Evolutionary conservation across 306 rosid species (phyloP).

Genomic region (Acacia melanoxylon): DNA sequence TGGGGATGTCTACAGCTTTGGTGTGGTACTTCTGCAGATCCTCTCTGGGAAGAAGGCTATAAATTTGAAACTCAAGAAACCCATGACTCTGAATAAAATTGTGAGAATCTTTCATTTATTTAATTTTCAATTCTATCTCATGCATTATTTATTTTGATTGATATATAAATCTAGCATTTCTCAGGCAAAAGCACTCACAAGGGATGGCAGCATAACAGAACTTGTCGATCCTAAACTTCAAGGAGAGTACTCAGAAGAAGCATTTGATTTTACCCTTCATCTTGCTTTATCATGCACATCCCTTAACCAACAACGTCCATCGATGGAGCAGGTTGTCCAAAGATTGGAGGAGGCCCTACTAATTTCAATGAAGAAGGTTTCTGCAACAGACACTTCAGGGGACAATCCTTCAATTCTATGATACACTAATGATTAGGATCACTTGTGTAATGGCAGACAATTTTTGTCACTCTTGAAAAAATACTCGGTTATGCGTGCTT

Average conservation of each 20-base stretch:
- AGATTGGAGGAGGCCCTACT: conserved; percentile 39
- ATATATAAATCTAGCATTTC: conserved; percentile 12
- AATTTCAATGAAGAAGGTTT: conserved; percentile 33
- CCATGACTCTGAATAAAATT: conserved; percentile 59
- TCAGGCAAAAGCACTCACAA: conserved; percentile 39
- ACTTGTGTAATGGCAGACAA: background rate
- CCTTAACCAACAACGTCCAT: conserved; percentile 39
- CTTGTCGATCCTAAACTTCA: conserved; percentile 46
- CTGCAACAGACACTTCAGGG: conserved; percentile 28
- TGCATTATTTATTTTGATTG: background rate
- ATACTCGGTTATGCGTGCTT: background rate
- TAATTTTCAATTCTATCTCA: background rate
- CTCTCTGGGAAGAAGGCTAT: conserved; percentile 63
- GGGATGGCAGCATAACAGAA: conserved; percentile 31
- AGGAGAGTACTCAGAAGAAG: conserved; percentile 43
- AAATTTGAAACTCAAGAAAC: conserved; percentile 52
- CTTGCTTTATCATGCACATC: conserved; percentile 52
- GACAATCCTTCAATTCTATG: conserved; percentile 12
- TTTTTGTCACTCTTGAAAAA: background rate
- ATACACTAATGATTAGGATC: background rate
- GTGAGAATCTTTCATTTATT: conserved; percentile 30
- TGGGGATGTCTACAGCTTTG: conserved; percentile 67
- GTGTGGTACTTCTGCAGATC: conserved; percentile 64
- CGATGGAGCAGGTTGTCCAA: conserved; percentile 41
- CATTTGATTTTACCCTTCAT: conserved; percentile 38